phyloP scores from a whole-genome alignment of 257 asterid species.

The Euphrasia confusa region DNA sequence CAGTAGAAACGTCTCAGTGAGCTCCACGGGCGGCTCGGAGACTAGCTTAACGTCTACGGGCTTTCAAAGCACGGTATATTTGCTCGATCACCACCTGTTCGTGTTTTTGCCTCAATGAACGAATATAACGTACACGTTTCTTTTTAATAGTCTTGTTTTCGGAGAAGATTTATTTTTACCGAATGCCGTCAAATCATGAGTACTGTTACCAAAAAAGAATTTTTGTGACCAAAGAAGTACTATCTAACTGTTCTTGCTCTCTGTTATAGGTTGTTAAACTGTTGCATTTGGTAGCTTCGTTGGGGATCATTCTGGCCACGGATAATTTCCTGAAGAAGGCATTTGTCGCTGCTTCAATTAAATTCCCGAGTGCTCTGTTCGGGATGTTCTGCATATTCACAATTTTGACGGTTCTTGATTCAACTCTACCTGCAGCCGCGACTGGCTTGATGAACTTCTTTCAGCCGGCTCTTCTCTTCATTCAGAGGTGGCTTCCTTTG shows the following conservation, averaged over 20 bases:
- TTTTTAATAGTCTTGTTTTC: not conserved
- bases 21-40: conserved; percentile 46
- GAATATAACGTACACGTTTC: not conserved
- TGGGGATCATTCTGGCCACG: conserved; percentile 77
- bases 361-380: conserved; percentile 90
- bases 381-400: conserved; percentile 96
- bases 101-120: not conserved
- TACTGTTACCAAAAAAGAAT: too few relatives aligned
- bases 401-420: conserved; percentile 64
- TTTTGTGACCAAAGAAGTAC: too few relatives aligned
- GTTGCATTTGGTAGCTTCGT: conserved; percentile 72
- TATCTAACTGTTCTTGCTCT: not conserved
- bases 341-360: conserved; percentile 78
- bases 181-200: too few relatives aligned
- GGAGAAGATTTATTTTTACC: too few relatives aligned
- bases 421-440: conserved; percentile 69
- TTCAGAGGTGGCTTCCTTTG: conserved; percentile 97
- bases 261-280: conserved; percentile 52
- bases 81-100: not conserved
- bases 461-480: conserved; percentile 91
- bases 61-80: conserved; percentile 44
- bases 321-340: conserved; percentile 75
- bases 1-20: conserved; percentile 31
- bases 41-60: conserved; percentile 35
- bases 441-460: conserved; percentile 73